Evolutionary conservation across 225 moss, liverwort and hornwort species (phyloP).

Genomic region (Pseudoscleropodium purum): DNA sequence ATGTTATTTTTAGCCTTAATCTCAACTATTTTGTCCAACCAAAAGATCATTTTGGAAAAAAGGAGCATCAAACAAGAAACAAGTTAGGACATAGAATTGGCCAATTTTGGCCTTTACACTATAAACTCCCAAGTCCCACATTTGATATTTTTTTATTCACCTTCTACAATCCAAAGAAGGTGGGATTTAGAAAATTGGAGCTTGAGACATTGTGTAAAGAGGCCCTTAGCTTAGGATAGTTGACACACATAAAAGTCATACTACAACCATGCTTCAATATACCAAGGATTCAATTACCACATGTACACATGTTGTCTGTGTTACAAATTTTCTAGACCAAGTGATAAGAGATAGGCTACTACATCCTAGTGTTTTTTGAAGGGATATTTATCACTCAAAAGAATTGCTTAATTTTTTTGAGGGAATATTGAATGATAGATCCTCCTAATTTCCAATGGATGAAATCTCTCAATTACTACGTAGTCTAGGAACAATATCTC

Average conservation of each 20-base stretch:
- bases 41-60: neutral
- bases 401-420: neutral
- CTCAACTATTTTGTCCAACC: neutral
- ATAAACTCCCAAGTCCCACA: neutral
- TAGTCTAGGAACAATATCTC: neutral
- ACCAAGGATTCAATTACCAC: neutral
- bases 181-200: neutral
- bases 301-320: too few relatives aligned
- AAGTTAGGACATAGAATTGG: neutral
- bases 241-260: too few relatives aligned
- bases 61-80: neutral
- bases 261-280: fast-evolving
- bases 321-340: neutral
- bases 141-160: neutral
- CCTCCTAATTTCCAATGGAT: too few relatives aligned
- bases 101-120: neutral
- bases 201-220: neutral
- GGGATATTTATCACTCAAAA: neutral
- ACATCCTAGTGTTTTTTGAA: fast-evolving
- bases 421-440: neutral
- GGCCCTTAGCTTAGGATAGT: fast-evolving
- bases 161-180: neutral
- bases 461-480: neutral
- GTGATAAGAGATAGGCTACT: neutral
- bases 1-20: neutral